phyloP scores from a whole-genome alignment of 2,329 filamentous ascomycete species.

The Colletotrichum horii region DNA sequence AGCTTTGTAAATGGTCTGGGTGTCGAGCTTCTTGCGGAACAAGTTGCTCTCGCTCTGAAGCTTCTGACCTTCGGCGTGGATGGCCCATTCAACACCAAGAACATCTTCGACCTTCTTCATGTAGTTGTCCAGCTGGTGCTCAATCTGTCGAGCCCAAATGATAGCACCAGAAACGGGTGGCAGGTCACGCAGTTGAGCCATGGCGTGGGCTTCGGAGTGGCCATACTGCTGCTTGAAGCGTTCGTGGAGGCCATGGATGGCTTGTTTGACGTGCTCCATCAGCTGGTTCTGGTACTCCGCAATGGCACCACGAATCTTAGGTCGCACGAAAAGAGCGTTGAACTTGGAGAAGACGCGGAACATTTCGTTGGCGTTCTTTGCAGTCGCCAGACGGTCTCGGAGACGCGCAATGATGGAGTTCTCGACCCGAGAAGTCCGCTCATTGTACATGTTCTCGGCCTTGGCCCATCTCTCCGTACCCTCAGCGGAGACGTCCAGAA shows the following conservation, averaged over 20 bases:
- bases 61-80: constrained; percentile 95
- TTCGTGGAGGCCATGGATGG: constrained; percentile 91
- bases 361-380: constrained; percentile 99
- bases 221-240: constrained; percentile 99
- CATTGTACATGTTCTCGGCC: constrained; percentile 95
- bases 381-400: constrained; percentile 89
- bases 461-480: constrained; percentile 92
- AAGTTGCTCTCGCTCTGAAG: constrained; percentile 88
- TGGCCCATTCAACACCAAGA: constrained; percentile 89
- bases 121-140: constrained; percentile 92
- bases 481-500: constrained; percentile 88
- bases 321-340: constrained; percentile 96
- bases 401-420: constrained; percentile 98
- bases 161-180: constrained; percentile 96
- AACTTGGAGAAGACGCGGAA: constrained; percentile 99
- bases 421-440: constrained; percentile 94
- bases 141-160: constrained; percentile 97
- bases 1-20: constrained; percentile 89
- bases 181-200: constrained; percentile 95
- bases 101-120: constrained; percentile 99
- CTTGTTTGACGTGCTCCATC: constrained; percentile 96
- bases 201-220: constrained; percentile 95
- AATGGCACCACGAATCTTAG: constrained; percentile 98
- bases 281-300: constrained; percentile 98
- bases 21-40: constrained; percentile 96